A percentile compares a stretch with the other conserved stretches of the same genome.
phyloP scores from a whole-genome alignment of 106 monocot genomes.

The Dendrobium chrysotoxum region DNA sequence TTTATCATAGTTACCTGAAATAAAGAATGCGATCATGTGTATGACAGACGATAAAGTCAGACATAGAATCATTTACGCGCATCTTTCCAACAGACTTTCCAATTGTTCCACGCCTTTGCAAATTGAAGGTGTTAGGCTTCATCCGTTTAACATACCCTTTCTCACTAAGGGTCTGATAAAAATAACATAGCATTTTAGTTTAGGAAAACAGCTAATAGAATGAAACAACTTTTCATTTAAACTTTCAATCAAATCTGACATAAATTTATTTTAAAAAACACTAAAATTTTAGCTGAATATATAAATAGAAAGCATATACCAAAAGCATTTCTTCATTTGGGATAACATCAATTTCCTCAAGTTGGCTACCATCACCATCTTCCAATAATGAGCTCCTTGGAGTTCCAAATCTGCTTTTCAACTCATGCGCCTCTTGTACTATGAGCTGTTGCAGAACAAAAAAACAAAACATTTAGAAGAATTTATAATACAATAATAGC shows the following conservation, averaged over 20 bases:
- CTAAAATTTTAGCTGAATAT: conserved; percentile 3
- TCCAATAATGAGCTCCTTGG: conserved; percentile 72
- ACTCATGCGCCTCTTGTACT: conserved; percentile 82
- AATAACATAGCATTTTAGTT: neutral
- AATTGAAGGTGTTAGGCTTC: conserved; percentile 80
- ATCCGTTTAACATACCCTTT: conserved; percentile 94
- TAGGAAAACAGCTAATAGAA: neutral
- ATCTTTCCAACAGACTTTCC: conserved; percentile 99
- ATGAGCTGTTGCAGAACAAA: conserved; percentile 47
- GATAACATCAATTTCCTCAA: conserved; percentile 93
- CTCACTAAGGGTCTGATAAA: conserved; percentile 73
- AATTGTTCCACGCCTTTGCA: conserved; percentile 94
- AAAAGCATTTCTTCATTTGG: conserved; percentile 98
- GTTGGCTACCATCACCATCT: conserved; percentile 59
- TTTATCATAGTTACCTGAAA: conserved; percentile 61
- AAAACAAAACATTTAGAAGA: conserved; percentile 4
- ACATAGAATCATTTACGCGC: conserved; percentile 84
- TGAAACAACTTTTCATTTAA: neutral
- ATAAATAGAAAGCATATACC: conserved; percentile 31
- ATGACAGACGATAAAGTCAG: conserved; percentile 92
- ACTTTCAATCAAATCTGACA: neutral
- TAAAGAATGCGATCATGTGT: conserved; percentile 90
- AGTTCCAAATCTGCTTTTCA: conserved; percentile 84
- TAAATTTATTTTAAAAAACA: neutral
- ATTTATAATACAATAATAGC: conserved; percentile 1